Percentiles rank a stretch among this genome's conserved stretches.
These are phyloP conservation scores for Copromyces sp. DNA, from an alignment of 495 filamentous ascomycete species.

Conservation along the genomic window DNA sequence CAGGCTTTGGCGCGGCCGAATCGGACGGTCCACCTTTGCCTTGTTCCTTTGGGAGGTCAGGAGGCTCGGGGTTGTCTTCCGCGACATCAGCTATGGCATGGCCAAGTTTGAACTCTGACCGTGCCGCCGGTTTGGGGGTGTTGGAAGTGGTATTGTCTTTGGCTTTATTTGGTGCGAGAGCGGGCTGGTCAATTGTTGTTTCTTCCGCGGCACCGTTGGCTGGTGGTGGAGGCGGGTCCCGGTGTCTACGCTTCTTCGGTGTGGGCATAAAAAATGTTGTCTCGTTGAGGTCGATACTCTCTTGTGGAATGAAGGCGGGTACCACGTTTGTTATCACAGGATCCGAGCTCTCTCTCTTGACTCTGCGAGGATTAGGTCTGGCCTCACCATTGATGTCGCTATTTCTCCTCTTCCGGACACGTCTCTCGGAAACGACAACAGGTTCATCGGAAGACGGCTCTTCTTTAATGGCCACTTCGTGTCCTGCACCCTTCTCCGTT, in stretches of 20 bases:
- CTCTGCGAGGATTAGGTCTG: conserved; percentile 8
- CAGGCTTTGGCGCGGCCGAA: not conserved
- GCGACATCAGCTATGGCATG: not conserved
- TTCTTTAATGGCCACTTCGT: conserved; percentile 22
- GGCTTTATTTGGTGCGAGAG: not conserved
- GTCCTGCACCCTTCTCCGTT: not conserved
- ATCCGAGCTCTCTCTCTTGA: conserved; percentile 30
- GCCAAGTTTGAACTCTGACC: not conserved
- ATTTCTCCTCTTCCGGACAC: conserved; percentile 31
- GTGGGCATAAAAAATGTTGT: conserved; percentile 47
- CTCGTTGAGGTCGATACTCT: conserved; percentile 69
- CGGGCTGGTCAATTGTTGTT: not conserved
- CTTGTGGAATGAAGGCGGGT: conserved; percentile 26
- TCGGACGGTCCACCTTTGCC: not conserved
- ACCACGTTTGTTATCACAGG: conserved; percentile 25
- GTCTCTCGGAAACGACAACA: conserved; percentile 34
- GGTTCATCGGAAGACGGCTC: conserved; percentile 37
- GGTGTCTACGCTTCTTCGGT: conserved; percentile 41
- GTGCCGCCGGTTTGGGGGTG: not conserved
- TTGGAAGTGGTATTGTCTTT: not conserved
- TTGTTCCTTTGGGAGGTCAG: not conserved
- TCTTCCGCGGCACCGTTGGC: not conserved
- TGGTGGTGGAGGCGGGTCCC: not conserved
- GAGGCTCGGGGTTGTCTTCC: not conserved
- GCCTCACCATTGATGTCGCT: conserved; percentile 5